Base-by-base conservation (phyloP, 208 protist genomes). In the Leishmania arabica region DNA sequence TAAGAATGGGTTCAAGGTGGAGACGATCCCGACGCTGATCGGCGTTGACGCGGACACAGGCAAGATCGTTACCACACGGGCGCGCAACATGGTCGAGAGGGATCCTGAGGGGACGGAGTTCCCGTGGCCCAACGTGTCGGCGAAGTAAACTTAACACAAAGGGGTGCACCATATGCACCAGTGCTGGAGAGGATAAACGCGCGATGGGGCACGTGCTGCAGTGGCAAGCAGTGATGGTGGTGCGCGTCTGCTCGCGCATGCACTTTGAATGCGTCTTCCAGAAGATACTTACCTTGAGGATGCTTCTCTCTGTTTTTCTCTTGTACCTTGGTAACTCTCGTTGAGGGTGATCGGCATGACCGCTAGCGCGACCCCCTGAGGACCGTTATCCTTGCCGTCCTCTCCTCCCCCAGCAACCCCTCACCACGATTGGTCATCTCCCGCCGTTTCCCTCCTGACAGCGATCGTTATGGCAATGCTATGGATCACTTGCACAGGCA, bases 21-120 rank as follows among this genome's bases (percentile, higher is more conserved):
- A 95, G 83, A 90, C 88, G n/a, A 97, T 97, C 66, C 94, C 94
- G 21, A 95, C 88, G 17, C 81, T 97, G 40, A 85, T 97, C 24
- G 91, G 85, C 68, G 84, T 97, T 31, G 92, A 97, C 3, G 92
- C 91, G 53, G 90, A 95, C 83, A 91, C 87, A 21, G 94, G 94
- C 31, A 91, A 90, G 40, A 86, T 96, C 37, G 82, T 97, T 40
- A 91, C 88, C n/a, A 92, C 86, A 24, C 86, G 81, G 71, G 94
- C 84, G 3, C 90, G 94, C 58, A 75, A 78, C 9, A 85, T 84
- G 76, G 79, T 97, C 24, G 69, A 91, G 73, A 87, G 81, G 64
- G 94, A 97, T 66, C 91, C 91, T 0, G 94, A 97, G 47, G 94
- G 86, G 45, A 88, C 72, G 49, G 58, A 91, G 45, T 97, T 91